Evolutionary conservation across 2,329 filamentous ascomycete species (phyloP), one percentile per base, ranked within the genome.

Genomic region (Sporothrix humicola): DNA sequence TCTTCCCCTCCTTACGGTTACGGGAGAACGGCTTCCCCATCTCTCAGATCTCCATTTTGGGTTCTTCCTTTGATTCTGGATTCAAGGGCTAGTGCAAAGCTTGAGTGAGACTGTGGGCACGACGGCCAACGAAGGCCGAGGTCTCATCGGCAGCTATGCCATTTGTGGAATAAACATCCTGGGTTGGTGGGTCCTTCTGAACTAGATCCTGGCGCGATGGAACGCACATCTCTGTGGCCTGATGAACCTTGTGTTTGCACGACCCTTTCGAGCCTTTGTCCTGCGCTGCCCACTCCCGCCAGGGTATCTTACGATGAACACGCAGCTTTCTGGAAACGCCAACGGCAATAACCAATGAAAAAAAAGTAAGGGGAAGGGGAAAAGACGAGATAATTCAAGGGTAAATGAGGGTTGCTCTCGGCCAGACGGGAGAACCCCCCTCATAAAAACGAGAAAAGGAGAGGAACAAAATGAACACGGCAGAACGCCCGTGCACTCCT

Each of bases 111-210:
- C 15, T 50, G 42, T 20, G 54, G 68, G 42, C 52, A 59, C 69
- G 44, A 72, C 71, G 61, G 71, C 56, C 72, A 69, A 52, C 65
- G 52, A 48, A 68, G 65, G 44, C 65, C 72, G 65, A 73, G 65
- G 71, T 59, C 26, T 15, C 54, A 20, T 61, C 72, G 72, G 72
- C 56, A 69, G 54, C 65, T 31, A 61, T 73, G 23, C 72, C 65
- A 46, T 69, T 69, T 69, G 26, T 26, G 54, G 65, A 20, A 52
- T 54, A n/a, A 20, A 48, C 44, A 26, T n/a, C 50, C 31, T 46
- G 31, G 17, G 7, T 48, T 26, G 56, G 58, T 54, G 71, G 50
- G 37, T 26, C 26, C 48, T 59, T 17, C 13, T 26, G 37, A 72
- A 65, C 20, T 13, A 44, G 50, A 56, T 72, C 58, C 59, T 72